Percentiles rank a stretch among this genome's conserved stretches.
Conservation (phyloP, 1,284 basidiomycete genomes). For the Inonotus obliquus region DNA sequence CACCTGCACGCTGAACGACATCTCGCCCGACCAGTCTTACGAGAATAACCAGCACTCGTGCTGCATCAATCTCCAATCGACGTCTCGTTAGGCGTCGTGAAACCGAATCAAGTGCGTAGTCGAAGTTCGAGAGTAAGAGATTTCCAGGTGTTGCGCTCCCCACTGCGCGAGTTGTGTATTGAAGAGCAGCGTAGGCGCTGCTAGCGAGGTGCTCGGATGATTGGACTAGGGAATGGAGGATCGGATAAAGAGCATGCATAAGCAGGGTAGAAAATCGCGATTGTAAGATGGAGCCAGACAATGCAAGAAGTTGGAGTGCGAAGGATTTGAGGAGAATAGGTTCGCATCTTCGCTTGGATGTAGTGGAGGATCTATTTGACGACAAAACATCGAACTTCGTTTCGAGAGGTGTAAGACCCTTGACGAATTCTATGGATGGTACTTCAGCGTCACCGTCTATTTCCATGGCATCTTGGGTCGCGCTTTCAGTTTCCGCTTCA, state of each 20-base stretch:
- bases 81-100: constrained; percentile 73
- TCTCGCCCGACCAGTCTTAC: constrained; percentile 81
- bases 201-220: constrained; percentile 58
- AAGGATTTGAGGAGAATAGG: constrained; percentile 54
- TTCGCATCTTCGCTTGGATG: constrained; percentile 28
- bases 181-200: constrained; percentile 67
- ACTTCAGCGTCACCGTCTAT: constrained; percentile 29
- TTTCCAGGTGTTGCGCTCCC: constrained; percentile 84
- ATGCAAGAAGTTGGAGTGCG: constrained; percentile 66
- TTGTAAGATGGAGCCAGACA: constrained; percentile 64
- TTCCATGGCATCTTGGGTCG: constrained; percentile 19
- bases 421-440: constrained; percentile 47
- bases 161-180: constrained; percentile 61
- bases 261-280: constrained; percentile 68
- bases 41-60: constrained; percentile 76
- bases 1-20: constrained; percentile 81
- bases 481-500: constrained; percentile 21
- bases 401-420: constrained; percentile 38
- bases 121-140: constrained; percentile 86
- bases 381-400: constrained; percentile 14
- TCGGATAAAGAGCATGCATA: constrained; percentile 75
- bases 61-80: constrained; percentile 75
- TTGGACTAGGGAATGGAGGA: constrained; percentile 80
- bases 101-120: constrained; percentile 87
- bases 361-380: constrained; percentile 14